Evolutionary conservation across 2,329 filamentous ascomycete species (phyloP).

Genomic region (Aspergillus ibericus): DNA sequence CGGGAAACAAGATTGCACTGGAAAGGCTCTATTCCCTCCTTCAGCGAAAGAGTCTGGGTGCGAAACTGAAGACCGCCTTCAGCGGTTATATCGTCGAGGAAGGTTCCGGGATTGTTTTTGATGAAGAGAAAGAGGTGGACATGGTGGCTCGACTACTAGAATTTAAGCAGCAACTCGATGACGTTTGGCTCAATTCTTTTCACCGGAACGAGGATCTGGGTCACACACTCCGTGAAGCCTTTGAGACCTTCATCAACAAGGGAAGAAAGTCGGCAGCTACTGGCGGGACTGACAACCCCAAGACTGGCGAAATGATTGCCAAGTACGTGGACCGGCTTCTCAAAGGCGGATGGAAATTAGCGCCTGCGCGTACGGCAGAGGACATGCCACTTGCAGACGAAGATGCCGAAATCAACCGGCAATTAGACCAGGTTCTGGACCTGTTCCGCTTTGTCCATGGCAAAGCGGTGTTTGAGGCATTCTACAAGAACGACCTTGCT

Average conservation of each 20-base stretch:
- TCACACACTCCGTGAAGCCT: conserved; percentile 78
- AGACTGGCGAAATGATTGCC: conserved; percentile 97
- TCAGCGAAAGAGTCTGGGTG: conserved; percentile 67
- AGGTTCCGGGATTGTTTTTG: conserved; percentile 75
- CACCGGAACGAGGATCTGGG: conserved; percentile 72
- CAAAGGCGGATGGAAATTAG: conserved; percentile 77
- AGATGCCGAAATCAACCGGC: conserved; percentile 85
- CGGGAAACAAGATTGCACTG: conserved; percentile 68
- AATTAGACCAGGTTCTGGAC: conserved; percentile 89
- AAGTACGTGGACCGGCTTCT: conserved; percentile 92
- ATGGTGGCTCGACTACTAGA: conserved; percentile 84
- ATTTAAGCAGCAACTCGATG: conserved; percentile 76
- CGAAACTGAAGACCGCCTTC: conserved; percentile 71
- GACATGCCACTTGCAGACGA: conserved; percentile 72
- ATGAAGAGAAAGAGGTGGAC: conserved; percentile 72
- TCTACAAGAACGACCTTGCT: conserved; percentile 97
- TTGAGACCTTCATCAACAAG: conserved; percentile 90
- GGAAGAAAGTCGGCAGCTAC: conserved; percentile 67
- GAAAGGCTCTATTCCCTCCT: conserved; percentile 77
- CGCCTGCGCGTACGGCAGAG: conserved; percentile 51
- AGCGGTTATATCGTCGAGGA: conserved; percentile 73
- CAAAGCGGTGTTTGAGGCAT: conserved; percentile 96
- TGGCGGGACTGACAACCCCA: conserved; percentile 82
- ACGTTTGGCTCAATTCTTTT: conserved; percentile 75
- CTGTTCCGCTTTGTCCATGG: conserved; percentile 96